Percentiles rank a stretch among this genome's conserved stretches.
These are phyloP conservation scores for Cercis canadensis DNA, from an alignment of 306 rosid species.

Conservation along the genomic window DNA sequence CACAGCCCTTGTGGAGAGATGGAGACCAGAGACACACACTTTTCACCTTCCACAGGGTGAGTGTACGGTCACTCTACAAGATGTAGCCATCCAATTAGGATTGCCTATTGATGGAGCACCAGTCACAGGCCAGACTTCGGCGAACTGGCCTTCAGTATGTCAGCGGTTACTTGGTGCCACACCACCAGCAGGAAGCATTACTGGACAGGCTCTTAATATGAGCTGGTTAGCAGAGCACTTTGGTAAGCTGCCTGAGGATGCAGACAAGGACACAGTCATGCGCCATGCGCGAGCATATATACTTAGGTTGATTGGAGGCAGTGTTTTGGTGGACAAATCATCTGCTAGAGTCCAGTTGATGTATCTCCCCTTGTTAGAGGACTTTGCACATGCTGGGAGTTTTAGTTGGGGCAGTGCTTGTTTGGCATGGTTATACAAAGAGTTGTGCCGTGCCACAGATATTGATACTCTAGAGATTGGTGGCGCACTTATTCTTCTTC, in stretches of 20 bases:
- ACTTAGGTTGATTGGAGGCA: background rate
- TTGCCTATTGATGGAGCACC: background rate
- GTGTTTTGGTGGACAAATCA: background rate
- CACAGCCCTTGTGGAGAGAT: background rate
- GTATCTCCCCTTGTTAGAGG: background rate
- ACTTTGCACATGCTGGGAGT: background rate
- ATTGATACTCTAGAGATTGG: background rate
- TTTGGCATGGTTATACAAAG: background rate
- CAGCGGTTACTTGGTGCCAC: background rate
- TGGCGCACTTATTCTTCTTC: background rate
- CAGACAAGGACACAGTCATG: background rate
- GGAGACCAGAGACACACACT: slow-evolving; percentile 6
- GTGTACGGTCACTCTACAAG: background rate
- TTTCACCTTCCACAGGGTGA: background rate
- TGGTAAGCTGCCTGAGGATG: background rate
- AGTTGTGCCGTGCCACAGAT: background rate
- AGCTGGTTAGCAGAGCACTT: background rate
- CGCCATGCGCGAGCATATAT: slow-evolving; percentile 8
- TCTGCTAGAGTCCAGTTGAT: background rate
- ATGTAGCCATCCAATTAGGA: background rate
- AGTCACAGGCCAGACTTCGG: background rate
- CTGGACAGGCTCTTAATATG: background rate
- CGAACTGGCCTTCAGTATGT: background rate
- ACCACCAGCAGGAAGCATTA: background rate
- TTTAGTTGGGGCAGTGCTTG: background rate